phyloP scores from a whole-genome alignment of 2,329 filamentous ascomycete genomes.

The Cordyceps javanica region DNA sequence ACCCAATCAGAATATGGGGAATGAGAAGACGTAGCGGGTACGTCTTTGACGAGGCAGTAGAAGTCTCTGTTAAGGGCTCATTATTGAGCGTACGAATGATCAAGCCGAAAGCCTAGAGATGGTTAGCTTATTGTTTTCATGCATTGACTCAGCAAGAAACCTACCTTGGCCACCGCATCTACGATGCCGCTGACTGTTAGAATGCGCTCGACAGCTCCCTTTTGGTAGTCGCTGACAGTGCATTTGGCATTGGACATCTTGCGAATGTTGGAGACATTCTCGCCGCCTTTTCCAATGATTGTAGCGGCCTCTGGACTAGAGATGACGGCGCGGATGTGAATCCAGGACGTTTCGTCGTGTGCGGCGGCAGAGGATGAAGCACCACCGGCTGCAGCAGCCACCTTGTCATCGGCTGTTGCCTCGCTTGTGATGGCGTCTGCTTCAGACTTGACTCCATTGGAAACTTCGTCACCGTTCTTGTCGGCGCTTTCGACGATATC shows the following conservation, averaged over 20 bases:
- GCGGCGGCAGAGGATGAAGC: slow-evolving; percentile 38
- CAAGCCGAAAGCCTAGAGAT: slow-evolving; percentile 76
- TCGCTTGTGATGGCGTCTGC: slow-evolving; percentile 56
- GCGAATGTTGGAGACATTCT: slow-evolving; percentile 96
- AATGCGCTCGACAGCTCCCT: slow-evolving; percentile 94
- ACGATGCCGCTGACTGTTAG: slow-evolving; percentile 94
- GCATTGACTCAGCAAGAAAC: slow-evolving; percentile 18
- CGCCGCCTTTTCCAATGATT: slow-evolving; percentile 95
- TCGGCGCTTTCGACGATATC: slow-evolving; percentile 35
- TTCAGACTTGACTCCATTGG: slow-evolving; percentile 46
- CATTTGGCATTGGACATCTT: slow-evolving; percentile 95
- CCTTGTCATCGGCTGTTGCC: slow-evolving; percentile 46
- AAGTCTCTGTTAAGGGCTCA: slow-evolving; percentile 81
- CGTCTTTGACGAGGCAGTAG: slow-evolving; percentile 90
- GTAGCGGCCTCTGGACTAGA: slow-evolving; percentile 96
- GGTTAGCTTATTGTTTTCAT: slow-evolving; percentile 21
- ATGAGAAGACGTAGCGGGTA: slow-evolving; percentile 94
- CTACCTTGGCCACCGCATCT: slow-evolving; percentile 92
- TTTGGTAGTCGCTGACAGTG: slow-evolving; percentile 96
- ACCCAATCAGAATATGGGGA: slow-evolving; percentile 94
- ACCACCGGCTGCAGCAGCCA: slow-evolving; percentile 30
- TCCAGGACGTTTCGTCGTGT: slow-evolving; percentile 91
- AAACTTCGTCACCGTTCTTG: slow-evolving; percentile 42
- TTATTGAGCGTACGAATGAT: slow-evolving; percentile 99
- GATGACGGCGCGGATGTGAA: slow-evolving; percentile 94